Percentiles rank a stretch among this genome's conserved stretches.
phyloP scores from a whole-genome alignment of 495 filamentous ascomycete species.

The Sordaria brevicollis region DNA sequence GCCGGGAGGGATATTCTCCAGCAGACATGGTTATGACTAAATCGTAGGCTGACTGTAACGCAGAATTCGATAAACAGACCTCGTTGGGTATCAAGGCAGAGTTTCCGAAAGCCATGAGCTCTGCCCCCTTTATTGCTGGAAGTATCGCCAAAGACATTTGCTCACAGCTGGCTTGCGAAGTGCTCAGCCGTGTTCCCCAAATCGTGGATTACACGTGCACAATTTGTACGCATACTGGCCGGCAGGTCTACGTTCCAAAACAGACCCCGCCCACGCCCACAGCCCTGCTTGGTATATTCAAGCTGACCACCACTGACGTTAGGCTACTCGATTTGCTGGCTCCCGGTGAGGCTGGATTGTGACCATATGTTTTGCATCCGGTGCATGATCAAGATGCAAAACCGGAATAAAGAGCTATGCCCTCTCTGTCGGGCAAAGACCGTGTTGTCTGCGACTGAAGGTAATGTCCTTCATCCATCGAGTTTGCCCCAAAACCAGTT shows the following conservation, averaged over 20 bases:
- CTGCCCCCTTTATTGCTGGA: constrained; percentile 40
- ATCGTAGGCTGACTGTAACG: constrained; percentile 1
- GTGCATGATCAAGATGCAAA: constrained; percentile 62
- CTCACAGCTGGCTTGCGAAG: constrained; percentile 50
- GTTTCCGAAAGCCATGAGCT: constrained; percentile 41
- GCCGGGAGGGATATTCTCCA: not conserved
- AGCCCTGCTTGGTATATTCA: not conserved
- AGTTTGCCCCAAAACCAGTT: not conserved
- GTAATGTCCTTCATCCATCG: constrained; percentile 19
- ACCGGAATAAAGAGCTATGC: constrained; percentile 45
- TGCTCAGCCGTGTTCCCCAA: constrained; percentile 57
- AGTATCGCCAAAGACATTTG: constrained; percentile 56
- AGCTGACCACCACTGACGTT: not conserved
- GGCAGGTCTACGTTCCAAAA: not conserved
- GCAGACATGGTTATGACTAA: not conserved
- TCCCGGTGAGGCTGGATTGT: constrained; percentile 57
- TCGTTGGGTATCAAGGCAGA: constrained; percentile 46
- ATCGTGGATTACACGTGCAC: constrained; percentile 64
- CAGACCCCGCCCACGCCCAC: not conserved
- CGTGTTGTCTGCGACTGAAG: constrained; percentile 47
- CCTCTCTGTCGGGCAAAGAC: constrained; percentile 56
- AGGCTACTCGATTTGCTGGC: constrained; percentile 47
- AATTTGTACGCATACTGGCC: constrained; percentile 39
- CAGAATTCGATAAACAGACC: constrained; percentile 75
- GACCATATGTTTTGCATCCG: constrained; percentile 61